Base-by-base conservation (phyloP, 108 stramenopile genomes). In the Pseudonitzschia pungens region DNA sequence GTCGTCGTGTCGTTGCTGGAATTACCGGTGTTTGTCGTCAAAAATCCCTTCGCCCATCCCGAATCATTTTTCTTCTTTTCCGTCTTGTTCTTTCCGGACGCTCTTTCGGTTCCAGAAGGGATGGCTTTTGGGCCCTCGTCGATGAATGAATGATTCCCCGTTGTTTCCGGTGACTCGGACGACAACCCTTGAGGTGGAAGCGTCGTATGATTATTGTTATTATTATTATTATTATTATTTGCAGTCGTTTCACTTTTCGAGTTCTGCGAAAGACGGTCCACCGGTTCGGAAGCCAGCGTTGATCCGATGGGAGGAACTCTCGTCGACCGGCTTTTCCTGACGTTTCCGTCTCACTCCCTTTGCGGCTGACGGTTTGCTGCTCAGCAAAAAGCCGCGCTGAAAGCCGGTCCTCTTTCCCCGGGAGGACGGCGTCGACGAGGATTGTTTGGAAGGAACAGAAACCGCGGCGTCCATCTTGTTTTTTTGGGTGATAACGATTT, bases 41-140 rank as follows among this genome's bases (percentile, higher is more conserved):
- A 55, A 24, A 55, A 55, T 55, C 54, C 54, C 54, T 55, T 55
- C 22, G 54, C 24, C 54, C 54, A 55, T 24, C 54, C 54, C 26
- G 54, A 55, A 21, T 21, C n/a, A 2, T 55, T 24, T 22, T 55
- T 55, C 22, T 55, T 26, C 16, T 55, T 55, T 20, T 2, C 2
- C 22, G 3, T 10, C 54, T 55, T 26, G 9, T 55, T 55, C 54
- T 12, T 55, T 22, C 10, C 10, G 2, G 22, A 26, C 1, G 54
- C 22, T 26, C 26, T 24, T 1, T 55, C 24, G 45, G 14, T 48
- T 48, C 45, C 45, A 8, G 45, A 1, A 48, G 16, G 45, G 2
- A 2, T 48, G 5, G 45, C 10, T 11, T 14, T 18, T 48, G 45
- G 10, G 10, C 14, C 45, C 18, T 48, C 14, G 45, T 18, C 14